phyloP scores from a whole-genome alignment of 177 flowering plant genomes.

The Vitis hybrid region DNA sequence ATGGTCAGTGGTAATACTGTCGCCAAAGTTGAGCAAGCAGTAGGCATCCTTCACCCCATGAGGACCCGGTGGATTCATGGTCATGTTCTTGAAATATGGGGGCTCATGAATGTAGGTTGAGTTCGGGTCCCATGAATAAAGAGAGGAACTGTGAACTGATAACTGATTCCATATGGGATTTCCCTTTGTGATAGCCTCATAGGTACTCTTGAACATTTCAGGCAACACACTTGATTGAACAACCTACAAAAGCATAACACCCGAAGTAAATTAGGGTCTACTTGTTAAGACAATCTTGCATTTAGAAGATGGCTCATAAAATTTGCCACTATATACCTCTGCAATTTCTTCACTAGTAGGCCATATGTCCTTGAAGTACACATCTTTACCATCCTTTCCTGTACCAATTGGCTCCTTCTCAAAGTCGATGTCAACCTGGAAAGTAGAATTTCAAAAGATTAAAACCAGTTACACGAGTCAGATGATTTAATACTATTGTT shows the following conservation, averaged over 20 bases:
- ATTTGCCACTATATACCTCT: conserved; percentile 35
- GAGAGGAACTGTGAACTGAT: conserved; percentile 54
- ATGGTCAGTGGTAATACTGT: conserved; percentile 95
- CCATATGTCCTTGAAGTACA: conserved; percentile 91
- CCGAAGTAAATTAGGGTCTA: conserved; percentile 4
- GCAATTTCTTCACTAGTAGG: conserved; percentile 87
- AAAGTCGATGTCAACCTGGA: conserved; percentile 92
- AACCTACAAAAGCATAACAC: conserved; percentile 37
- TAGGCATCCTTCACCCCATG: conserved; percentile 89
- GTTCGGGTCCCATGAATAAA: conserved; percentile 85
- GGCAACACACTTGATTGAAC: conserved; percentile 93
- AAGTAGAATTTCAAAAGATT: conserved; percentile 6
- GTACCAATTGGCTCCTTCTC: conserved; percentile 87
- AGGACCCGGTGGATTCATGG: conserved; percentile 86
- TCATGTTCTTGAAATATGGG: conserved; percentile 88
- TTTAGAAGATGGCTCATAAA: conserved; percentile 24
- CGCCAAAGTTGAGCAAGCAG: conserved; percentile 91
- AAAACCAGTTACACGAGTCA: not conserved
- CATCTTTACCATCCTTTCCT: conserved; percentile 80
- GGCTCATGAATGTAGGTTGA: conserved; percentile 97
- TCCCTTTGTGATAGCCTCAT: conserved; percentile 86
- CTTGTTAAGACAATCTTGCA: not conserved
- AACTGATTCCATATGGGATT: conserved; percentile 92
- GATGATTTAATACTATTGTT: not conserved
- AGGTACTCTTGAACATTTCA: conserved; percentile 82